Conservation (phyloP, 345 rosid species). For the Sisymbrium altissimum region DNA sequence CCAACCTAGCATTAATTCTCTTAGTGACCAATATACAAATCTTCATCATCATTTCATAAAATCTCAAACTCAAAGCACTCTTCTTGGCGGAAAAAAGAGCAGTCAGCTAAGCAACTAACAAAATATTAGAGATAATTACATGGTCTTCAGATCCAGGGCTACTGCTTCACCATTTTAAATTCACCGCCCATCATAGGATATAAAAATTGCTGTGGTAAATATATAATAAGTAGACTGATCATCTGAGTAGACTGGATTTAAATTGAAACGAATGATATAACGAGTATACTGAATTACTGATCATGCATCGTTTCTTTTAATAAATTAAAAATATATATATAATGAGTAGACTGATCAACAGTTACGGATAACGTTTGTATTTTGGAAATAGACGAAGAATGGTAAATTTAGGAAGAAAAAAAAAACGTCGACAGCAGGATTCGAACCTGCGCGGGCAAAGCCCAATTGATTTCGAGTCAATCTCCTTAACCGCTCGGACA, state of each 20-base stretch:
- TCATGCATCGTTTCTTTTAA: too few species aligned
- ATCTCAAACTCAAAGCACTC: background rate
- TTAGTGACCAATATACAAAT: background rate
- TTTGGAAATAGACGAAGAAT: too few species aligned
- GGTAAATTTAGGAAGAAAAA: too few species aligned
- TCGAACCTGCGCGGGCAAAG: constrained; percentile 90
- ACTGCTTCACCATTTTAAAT: background rate
- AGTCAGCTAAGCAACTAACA: background rate
- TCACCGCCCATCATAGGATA: too few species aligned
- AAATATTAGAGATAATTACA: background rate
- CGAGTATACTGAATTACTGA: too few species aligned
- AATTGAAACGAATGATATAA: too few species aligned
- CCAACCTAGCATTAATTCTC: constrained; percentile 22
- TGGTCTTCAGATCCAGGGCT: background rate
- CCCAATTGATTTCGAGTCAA: constrained; percentile 99
- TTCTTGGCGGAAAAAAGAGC: background rate
- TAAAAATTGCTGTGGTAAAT: too few species aligned
- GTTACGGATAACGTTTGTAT: background rate
- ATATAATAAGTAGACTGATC: background rate
- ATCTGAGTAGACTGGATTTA: background rate
- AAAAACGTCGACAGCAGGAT: constrained; percentile 30
- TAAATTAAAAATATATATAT: too few species aligned
- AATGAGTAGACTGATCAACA: background rate
- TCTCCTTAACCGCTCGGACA: constrained; percentile 69
- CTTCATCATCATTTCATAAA: background rate